These are phyloP conservation scores for Eragrostis nindensis DNA, from an alignment of 176 grass and related monocot genomes.

Conservation along the genomic window DNA sequence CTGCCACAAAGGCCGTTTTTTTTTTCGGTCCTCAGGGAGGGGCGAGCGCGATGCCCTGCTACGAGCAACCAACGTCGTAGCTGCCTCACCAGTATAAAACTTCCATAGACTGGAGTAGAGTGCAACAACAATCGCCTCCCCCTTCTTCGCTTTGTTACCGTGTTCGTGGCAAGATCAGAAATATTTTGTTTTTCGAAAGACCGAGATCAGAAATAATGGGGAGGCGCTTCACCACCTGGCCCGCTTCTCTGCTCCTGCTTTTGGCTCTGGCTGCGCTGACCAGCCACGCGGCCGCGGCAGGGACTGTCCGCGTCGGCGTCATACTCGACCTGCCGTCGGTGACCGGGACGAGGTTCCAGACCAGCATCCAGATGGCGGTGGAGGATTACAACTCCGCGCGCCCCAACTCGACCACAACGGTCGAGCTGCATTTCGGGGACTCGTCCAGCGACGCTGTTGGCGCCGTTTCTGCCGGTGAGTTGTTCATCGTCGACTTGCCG, in stretches of 20 bases:
- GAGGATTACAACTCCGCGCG: constrained; percentile 60
- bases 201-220: constrained; percentile 21
- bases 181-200: too few relatives aligned
- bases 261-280: background rate
- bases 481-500: background rate
- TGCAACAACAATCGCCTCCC: background rate
- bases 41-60: background rate
- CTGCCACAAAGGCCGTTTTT: background rate
- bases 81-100: background rate
- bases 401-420: constrained; percentile 36
- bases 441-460: constrained; percentile 40
- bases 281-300: background rate
- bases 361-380: constrained; percentile 56
- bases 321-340: constrained; percentile 38
- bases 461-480: constrained; percentile 57
- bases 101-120: background rate
- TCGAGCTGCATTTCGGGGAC: constrained; percentile 49
- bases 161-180: background rate
- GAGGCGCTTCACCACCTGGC: background rate
- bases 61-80: background rate
- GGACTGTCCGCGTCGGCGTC: constrained; percentile 52
- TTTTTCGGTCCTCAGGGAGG: background rate
- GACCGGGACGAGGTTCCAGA: constrained; percentile 24
- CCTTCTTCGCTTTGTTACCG: background rate
- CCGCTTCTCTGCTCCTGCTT: constrained; percentile 11